Percentiles rank a stretch among this genome's conserved stretches.
These are phyloP conservation scores for Acanthamoeba triangularis DNA, from an alignment of 208 protist species.

Conservation along the genomic window DNA sequence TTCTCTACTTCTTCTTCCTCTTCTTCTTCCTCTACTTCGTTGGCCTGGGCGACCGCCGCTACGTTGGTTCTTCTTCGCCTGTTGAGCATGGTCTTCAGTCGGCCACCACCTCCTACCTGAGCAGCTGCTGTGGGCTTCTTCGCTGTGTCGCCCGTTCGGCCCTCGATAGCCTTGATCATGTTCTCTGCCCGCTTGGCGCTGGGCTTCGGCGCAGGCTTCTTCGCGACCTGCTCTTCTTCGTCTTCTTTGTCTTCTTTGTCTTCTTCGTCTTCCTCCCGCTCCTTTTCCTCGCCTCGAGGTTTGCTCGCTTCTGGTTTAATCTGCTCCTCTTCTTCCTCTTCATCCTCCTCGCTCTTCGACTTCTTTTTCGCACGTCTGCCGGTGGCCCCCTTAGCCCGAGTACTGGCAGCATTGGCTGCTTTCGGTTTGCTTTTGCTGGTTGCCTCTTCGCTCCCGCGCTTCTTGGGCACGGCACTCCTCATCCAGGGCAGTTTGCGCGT, in stretches of 20 bases:
- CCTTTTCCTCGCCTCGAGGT: not conserved
- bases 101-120: too few species aligned
- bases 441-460: not conserved
- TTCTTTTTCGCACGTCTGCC: too few species aligned
- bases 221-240: not conserved
- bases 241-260: too few species aligned
- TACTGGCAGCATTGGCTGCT: not conserved
- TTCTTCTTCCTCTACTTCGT: too few species aligned
- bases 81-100: too few species aligned
- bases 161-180: not conserved
- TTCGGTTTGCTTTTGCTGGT: not conserved
- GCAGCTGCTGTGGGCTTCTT: too few species aligned
- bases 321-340: not conserved
- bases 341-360: not conserved
- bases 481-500: conserved; percentile 4
- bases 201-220: not conserved
- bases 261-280: not conserved
- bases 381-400: not conserved
- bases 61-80: too few species aligned
- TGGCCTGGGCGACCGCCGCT: too few species aligned
- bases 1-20: too few species aligned
- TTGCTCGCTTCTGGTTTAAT: not conserved
- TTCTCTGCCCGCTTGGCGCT: not conserved
- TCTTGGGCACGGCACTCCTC: not conserved
- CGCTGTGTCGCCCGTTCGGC: too few species aligned